A percentile compares a stretch with the other conserved stretches of the same genome.
phyloP scores from a whole-genome alignment of 257 asterid species.

The Petunia axillaris region DNA sequence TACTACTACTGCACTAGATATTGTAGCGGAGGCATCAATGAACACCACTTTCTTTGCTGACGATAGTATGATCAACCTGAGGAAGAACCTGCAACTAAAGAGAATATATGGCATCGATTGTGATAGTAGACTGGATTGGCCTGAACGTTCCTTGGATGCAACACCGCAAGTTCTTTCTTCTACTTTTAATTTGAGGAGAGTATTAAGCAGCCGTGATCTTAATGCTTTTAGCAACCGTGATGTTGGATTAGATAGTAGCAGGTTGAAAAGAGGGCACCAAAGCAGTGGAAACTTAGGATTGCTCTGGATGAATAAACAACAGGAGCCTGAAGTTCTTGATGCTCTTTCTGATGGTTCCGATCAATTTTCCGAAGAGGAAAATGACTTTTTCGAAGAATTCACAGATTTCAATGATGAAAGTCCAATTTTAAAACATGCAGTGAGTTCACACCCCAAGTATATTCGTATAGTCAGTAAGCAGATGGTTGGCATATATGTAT shows the following conservation, averaged over 20 bases:
- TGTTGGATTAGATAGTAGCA: conserved; percentile 36
- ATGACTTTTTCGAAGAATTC: conserved; percentile 49
- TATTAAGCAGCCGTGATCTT: conserved; percentile 59
- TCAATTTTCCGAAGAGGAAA: conserved; percentile 45
- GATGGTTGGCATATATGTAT: conserved; percentile 39
- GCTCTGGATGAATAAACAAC: conserved; percentile 48
- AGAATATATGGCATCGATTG: conserved; percentile 34
- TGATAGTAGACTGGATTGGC: conserved; percentile 49
- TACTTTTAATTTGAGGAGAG: conserved; percentile 56
- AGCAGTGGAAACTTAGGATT: conserved; percentile 65
- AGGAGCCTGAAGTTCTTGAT: conserved; percentile 48
- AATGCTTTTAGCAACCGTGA: conserved; percentile 25
- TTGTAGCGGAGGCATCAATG: conserved; percentile 54
- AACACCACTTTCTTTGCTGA: conserved; percentile 26
- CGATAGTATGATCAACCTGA: conserved; percentile 40
- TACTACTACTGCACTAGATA: conserved; percentile 56
- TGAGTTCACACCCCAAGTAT: conserved; percentile 53
- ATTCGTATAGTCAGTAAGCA: conserved; percentile 39
- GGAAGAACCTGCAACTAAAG: conserved; percentile 55
- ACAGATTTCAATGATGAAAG: conserved; percentile 63
- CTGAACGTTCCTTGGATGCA: conserved; percentile 67
- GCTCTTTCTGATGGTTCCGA: conserved; percentile 52
- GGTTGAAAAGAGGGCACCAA: conserved; percentile 56
- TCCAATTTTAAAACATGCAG: conserved; percentile 61
- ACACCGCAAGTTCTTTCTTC: conserved; percentile 59